These are phyloP conservation scores for Asterochloris erici DNA, from an alignment of 139 green algal genomes.

Conservation along the genomic window DNA sequence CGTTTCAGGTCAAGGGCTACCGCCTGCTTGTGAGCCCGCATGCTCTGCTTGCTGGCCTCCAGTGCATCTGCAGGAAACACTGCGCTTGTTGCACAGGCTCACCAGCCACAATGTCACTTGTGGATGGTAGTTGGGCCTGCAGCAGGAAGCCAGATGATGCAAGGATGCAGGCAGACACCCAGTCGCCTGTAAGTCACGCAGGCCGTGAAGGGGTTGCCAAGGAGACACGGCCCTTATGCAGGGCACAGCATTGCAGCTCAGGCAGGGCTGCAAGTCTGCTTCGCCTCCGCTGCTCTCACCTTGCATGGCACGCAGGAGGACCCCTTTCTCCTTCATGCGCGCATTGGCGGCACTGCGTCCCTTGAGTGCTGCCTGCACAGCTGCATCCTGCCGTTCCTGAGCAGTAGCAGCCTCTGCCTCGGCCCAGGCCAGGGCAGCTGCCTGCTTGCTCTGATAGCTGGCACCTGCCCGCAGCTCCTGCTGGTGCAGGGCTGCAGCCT, in stretches of 20 bases:
- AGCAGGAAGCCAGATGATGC: too few species aligned
- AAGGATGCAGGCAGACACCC: too few species aligned
- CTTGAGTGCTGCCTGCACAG: background rate
- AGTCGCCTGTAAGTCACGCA: too few species aligned
- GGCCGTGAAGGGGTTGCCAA: too few species aligned
- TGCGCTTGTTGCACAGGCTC: too few species aligned
- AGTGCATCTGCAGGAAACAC: too few species aligned
- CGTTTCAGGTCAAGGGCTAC: background rate
- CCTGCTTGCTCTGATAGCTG: background rate
- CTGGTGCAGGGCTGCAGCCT: background rate
- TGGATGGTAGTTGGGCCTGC: too few species aligned
- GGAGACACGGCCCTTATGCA: too few species aligned
- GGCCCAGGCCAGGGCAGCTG: conserved; percentile 1
- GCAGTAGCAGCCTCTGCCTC: background rate
- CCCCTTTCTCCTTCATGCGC: conserved; percentile 8
- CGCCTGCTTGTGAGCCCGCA: background rate
- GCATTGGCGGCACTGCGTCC: background rate
- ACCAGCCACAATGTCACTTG: too few species aligned
- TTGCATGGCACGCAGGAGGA: background rate
- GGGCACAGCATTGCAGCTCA: too few species aligned
- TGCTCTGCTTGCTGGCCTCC: too few species aligned
- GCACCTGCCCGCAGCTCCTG: conserved; percentile 4
- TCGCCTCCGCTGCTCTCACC: background rate
- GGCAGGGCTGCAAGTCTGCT: too few species aligned
- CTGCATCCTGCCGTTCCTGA: background rate